These are phyloP conservation scores for Leccinum disarticulatum DNA, from an alignment of 768 basidiomycete genomes.

Conservation along the genomic window DNA sequence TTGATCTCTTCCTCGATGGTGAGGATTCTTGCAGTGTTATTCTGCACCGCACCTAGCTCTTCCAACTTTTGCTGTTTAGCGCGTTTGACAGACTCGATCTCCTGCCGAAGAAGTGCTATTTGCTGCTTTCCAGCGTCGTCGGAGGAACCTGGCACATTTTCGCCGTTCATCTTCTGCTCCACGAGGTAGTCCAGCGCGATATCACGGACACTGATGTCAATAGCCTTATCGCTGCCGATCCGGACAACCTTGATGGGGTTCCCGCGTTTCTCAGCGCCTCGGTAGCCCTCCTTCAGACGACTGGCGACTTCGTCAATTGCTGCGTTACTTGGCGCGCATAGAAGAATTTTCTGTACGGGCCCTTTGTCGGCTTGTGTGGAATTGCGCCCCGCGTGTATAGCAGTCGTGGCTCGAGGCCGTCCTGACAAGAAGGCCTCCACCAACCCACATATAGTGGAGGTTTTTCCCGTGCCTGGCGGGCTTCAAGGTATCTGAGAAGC, in stretches of 20 bases:
- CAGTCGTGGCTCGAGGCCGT: conserved; percentile 48
- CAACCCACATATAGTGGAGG: conserved; percentile 95
- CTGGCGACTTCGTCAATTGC: conserved; percentile 95
- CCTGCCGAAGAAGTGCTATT: conserved; percentile 56
- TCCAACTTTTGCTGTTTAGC: conserved; percentile 56
- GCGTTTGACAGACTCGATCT: conserved; percentile 69
- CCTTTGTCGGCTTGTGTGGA: conserved; percentile 40
- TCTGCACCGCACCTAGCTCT: conserved; percentile 56
- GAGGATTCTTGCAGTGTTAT: conserved; percentile 53
- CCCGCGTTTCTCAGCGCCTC: conserved; percentile 51
- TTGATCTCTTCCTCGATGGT: conserved; percentile 73
- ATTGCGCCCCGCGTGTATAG: conserved; percentile 49
- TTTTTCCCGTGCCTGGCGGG: conserved; percentile 98
- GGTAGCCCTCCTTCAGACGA: conserved; percentile 79
- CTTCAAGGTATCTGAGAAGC: conserved; percentile 40
- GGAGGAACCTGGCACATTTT: conserved; percentile 36
- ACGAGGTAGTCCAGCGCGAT: conserved; percentile 86
- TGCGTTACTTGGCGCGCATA: conserved; percentile 98
- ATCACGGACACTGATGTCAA: conserved; percentile 80
- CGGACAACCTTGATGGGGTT: conserved; percentile 81
- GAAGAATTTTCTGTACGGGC: conserved; percentile 69
- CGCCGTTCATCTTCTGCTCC: conserved; percentile 63
- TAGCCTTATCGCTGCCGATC: conserved; percentile 73
- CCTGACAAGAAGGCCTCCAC: conserved; percentile 76
- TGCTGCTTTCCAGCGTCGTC: conserved; percentile 58